Evolutionary conservation across 192 early-diverging fungal species (phyloP).

Genomic region (Podila epicladia): DNA sequence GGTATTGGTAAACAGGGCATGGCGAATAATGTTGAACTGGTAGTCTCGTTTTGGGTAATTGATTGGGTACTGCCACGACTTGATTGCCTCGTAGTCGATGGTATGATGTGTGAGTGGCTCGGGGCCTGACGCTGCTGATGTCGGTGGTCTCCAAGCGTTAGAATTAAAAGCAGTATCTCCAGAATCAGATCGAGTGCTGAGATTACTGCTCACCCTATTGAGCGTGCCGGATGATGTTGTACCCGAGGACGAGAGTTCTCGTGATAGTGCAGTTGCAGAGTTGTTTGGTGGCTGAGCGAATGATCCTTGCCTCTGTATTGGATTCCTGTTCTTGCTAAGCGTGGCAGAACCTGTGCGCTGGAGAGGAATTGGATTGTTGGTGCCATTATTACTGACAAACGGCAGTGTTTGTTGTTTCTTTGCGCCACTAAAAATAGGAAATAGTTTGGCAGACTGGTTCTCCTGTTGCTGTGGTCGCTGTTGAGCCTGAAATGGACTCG

Average conservation of each 20-base stretch:
- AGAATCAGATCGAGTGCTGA: constrained; percentile 31
- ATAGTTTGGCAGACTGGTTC: constrained; percentile 7
- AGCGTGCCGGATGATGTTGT: not conserved
- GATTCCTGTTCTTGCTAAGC: not conserved
- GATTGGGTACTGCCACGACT: constrained; percentile 81
- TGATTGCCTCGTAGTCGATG: constrained; percentile 57
- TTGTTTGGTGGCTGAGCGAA: not conserved
- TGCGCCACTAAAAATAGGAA: constrained; percentile 46
- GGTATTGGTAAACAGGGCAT: constrained; percentile 83
- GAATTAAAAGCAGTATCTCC: constrained; percentile 22
- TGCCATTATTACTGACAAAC: not conserved
- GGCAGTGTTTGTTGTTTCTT: constrained; percentile 2
- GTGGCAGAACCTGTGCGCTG: not conserved
- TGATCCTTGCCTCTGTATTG: not conserved
- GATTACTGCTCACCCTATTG: not conserved
- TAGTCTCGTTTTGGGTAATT: constrained; percentile 82
- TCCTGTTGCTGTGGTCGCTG: constrained; percentile 7
- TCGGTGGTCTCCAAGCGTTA: constrained; percentile 5
- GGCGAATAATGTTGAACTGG: constrained; percentile 87
- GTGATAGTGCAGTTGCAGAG: no score
- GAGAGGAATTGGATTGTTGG: constrained; percentile 3
- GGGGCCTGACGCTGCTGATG: constrained; percentile 3
- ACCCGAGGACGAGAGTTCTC: no score
- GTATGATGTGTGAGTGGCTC: constrained; percentile 52
- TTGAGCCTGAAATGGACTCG: not conserved